A percentile compares a stretch with the other conserved stretches of the same genome.
Conservation (phyloP, 139 green algal genomes). For the Chlorella ohadii region DNA sequence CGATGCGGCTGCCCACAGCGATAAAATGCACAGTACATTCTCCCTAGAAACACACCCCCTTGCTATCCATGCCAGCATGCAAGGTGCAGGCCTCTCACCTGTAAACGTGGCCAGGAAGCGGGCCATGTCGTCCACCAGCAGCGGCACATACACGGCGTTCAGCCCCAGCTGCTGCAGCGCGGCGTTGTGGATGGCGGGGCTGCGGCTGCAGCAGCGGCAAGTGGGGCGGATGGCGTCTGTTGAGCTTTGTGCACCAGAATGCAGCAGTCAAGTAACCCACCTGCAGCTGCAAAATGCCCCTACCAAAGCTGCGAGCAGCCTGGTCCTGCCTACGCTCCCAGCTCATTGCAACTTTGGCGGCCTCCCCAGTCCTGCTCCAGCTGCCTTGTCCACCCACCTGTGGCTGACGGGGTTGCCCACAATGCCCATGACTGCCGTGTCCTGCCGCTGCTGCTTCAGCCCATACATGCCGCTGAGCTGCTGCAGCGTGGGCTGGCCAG, state of each 20-base stretch:
- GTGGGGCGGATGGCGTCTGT: slow-evolving; percentile 35
- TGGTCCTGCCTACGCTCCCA: too few relatives aligned
- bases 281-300: too few relatives aligned
- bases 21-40: too few relatives aligned
- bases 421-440: slow-evolving; percentile 86
- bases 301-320: too few relatives aligned
- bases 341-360: too few relatives aligned
- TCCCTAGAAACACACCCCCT: too few relatives aligned
- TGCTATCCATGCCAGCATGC: too few relatives aligned
- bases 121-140: slow-evolving; percentile 92
- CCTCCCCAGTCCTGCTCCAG: too few relatives aligned
- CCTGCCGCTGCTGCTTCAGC: slow-evolving; percentile 53
- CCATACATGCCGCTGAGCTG: slow-evolving; percentile 73
- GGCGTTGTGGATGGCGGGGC: slow-evolving; percentile 91
- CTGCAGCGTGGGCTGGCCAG: slow-evolving; percentile 58
- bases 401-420: slow-evolving; percentile 94
- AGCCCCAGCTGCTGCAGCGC: slow-evolving; percentile 72
- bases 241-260: too few relatives aligned
- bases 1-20: too few relatives aligned
- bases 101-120: slow-evolving; percentile 82
- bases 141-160: slow-evolving; percentile 94
- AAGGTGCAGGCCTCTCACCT: not conserved
- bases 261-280: too few relatives aligned
- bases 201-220: slow-evolving; percentile 84
- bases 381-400: slow-evolving; percentile 47